phyloP scores from a whole-genome alignment of 176 grass and related monocot species.

The Oryza nivara region DNA sequence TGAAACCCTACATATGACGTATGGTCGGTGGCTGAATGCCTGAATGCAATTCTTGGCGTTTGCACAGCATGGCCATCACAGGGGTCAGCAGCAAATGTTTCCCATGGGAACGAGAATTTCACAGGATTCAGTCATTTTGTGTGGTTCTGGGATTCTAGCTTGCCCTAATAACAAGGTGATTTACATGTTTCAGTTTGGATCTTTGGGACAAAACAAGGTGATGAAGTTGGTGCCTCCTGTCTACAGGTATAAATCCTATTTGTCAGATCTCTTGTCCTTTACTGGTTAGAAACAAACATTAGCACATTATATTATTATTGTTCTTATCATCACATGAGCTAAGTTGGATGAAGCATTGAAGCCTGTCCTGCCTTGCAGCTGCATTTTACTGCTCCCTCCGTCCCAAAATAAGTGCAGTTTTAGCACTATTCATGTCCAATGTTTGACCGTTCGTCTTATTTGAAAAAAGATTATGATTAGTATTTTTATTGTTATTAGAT shows the following conservation, averaged over 20 bases:
- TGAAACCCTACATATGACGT: slow-evolving; percentile 29
- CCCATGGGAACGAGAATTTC: not conserved
- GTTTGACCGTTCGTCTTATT: no score
- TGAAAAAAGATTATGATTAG: no score
- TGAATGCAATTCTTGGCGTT: slow-evolving; percentile 32
- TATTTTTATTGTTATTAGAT: no score
- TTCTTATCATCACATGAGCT: slow-evolving; percentile 26
- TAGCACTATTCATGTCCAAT: no score
- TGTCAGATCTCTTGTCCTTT: slow-evolving; percentile 37
- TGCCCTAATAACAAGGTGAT: not conserved
- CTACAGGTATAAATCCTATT: slow-evolving; percentile 31
- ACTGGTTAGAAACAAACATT: not conserved
- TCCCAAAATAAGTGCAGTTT: no score
- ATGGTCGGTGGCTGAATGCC: slow-evolving; percentile 3
- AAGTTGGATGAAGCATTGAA: slow-evolving; percentile 27
- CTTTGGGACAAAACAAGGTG: slow-evolving; percentile 33
- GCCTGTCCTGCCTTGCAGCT: slow-evolving; percentile 35
- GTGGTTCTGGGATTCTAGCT: slow-evolving; percentile 33
- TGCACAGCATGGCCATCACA: not conserved
- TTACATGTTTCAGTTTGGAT: not conserved
- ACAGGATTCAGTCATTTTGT: not conserved
- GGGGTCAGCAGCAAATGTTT: slow-evolving; percentile 15
- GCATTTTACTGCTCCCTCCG: not conserved
- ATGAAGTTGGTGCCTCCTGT: slow-evolving; percentile 29
- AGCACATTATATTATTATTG: not conserved